Percentiles rank a stretch among this genome's conserved stretches.
Conservation (phyloP, 345 rosid genomes). For the Eucalyptus lansdowneana region DNA sequence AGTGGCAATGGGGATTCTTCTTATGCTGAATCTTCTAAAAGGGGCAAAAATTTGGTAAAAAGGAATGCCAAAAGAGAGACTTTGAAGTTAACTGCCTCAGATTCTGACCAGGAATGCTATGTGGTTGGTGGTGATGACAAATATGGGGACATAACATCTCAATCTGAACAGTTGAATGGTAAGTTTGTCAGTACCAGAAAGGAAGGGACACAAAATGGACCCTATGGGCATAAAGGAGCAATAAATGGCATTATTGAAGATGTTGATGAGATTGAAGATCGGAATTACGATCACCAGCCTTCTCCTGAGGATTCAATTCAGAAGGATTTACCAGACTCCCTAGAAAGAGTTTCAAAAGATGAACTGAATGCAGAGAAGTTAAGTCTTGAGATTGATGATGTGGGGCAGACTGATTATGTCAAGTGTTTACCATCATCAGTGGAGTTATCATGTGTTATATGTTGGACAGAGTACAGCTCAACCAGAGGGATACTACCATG, state of each 20-base stretch:
- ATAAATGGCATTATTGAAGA: constrained; percentile 15
- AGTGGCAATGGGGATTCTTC: constrained; percentile 5
- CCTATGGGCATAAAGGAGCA: not conserved
- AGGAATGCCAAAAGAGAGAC: constrained; percentile 12
- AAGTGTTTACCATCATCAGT: constrained; percentile 11
- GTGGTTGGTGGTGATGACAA: constrained; percentile 1
- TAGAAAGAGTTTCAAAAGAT: constrained; percentile 5
- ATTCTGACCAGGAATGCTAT: constrained; percentile 28
- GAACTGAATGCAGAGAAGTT: constrained; percentile 2
- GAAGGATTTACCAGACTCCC: not conserved
- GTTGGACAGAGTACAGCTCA: constrained; percentile 82
- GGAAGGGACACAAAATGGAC: constrained; percentile 14
- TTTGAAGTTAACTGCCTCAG: constrained; percentile 10
- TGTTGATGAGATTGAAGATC: constrained; percentile 8
- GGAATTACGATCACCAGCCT: not conserved
- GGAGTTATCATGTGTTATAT: constrained; percentile 79
- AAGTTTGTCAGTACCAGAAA: not conserved
- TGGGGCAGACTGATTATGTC: constrained; percentile 3
- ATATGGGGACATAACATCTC: not conserved
- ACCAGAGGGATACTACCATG: constrained; percentile 86
- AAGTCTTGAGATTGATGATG: constrained; percentile 1
- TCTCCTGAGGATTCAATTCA: not conserved
- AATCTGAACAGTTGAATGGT: not conserved
- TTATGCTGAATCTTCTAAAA: constrained; percentile 22
- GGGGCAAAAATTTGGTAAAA: constrained; percentile 34